A percentile compares a stretch with the other conserved stretches of the same genome.
phyloP scores from a whole-genome alignment of 2,329 filamentous ascomycete genomes.

The Cladophialophora immunda region DNA sequence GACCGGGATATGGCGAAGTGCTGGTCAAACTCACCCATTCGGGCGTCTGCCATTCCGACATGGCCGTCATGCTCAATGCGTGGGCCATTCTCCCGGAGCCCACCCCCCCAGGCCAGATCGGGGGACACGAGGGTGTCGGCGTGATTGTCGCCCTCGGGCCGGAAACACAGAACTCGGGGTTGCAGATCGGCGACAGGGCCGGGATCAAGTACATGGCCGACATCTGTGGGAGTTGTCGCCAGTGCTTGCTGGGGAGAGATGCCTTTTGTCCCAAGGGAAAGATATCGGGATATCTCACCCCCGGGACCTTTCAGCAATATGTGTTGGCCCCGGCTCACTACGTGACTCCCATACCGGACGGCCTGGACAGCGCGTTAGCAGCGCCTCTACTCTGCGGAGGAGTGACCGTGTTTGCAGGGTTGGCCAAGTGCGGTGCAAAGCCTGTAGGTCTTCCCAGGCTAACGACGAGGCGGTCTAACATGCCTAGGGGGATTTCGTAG shows the following conservation, averaged over 20 bases:
- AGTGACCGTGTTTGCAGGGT: constrained; percentile 70
- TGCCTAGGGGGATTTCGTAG: constrained; percentile 67
- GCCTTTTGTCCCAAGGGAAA: constrained; percentile 64
- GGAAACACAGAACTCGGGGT: too few relatives aligned
- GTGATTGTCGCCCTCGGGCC: constrained; percentile 57
- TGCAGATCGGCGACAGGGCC: too few relatives aligned
- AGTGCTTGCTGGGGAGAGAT: constrained; percentile 62
- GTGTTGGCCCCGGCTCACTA: constrained; percentile 69
- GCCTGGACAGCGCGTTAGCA: constrained; percentile 65
- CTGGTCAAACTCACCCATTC: constrained; percentile 69
- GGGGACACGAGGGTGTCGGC: constrained; percentile 74
- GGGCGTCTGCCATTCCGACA: constrained; percentile 70
- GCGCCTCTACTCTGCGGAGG: constrained; percentile 73
- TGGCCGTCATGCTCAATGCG: constrained; percentile 64
- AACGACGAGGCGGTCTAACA: too few relatives aligned
- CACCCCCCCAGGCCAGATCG: constrained; percentile 68
- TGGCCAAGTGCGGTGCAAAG: constrained; percentile 66
- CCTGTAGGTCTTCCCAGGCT: too few relatives aligned
- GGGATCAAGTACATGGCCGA: too few relatives aligned
- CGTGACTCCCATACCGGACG: constrained; percentile 72
- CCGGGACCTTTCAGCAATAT: constrained; percentile 76
- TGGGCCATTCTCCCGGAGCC: constrained; percentile 63
- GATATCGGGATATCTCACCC: constrained; percentile 71
- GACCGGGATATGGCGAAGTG: constrained; percentile 69
- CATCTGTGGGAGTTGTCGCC: too few relatives aligned